phyloP scores from a whole-genome alignment of 805 yeast genomes.

The Ogataea haglerorum region DNA sequence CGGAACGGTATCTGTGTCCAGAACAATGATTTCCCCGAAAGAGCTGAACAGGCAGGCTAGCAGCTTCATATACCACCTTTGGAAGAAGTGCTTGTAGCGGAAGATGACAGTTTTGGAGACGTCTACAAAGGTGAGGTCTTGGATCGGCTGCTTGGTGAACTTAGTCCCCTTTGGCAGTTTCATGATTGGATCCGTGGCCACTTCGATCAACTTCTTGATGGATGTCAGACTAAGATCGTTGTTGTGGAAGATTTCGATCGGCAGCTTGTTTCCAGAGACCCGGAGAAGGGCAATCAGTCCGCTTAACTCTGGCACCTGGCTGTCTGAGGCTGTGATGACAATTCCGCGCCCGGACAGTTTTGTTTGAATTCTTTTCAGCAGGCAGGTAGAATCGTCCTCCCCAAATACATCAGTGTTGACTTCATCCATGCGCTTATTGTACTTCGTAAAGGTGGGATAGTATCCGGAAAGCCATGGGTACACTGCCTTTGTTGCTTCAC shows the following conservation, averaged over 20 bases:
- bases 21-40: constrained; percentile 50
- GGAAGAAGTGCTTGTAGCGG: constrained; percentile 25
- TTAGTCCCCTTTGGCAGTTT: constrained; percentile 24
- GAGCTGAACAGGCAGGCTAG: constrained; percentile 56
- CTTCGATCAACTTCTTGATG: constrained; percentile 32
- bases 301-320: constrained; percentile 43
- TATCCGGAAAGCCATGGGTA: constrained; percentile 42
- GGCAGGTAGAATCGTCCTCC: constrained; percentile 17
- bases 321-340: constrained; percentile 48
- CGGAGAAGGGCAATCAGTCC: constrained; percentile 48
- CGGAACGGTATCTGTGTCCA: constrained; percentile 52
- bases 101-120: constrained; percentile 28
- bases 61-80: constrained; percentile 42
- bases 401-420: constrained; percentile 13
- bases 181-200: constrained; percentile 35
- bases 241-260: constrained; percentile 45
- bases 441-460: constrained; percentile 38
- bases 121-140: constrained; percentile 34
- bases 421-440: constrained; percentile 24
- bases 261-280: constrained; percentile 45
- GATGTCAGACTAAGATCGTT: constrained; percentile 37
- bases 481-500: constrained; percentile 21
- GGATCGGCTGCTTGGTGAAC: constrained; percentile 22
- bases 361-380: constrained; percentile 28
- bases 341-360: constrained; percentile 47